A percentile compares a stretch with the other conserved stretches of the same genome.
phyloP scores from a whole-genome alignment of 2,329 filamentous ascomycete genomes.

The Claviceps citrina region DNA sequence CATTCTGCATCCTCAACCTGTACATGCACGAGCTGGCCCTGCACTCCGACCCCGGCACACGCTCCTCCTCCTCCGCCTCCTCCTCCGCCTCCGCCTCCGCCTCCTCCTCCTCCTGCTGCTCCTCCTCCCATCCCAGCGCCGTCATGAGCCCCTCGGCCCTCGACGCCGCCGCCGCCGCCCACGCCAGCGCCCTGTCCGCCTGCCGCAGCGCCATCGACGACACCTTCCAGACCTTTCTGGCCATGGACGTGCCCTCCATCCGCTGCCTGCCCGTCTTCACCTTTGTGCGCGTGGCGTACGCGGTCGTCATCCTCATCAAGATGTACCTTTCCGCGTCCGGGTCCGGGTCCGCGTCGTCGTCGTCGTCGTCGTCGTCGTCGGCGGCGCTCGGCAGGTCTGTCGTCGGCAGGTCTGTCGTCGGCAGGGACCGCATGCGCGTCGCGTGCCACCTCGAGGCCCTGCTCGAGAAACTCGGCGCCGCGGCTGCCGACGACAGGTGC shows the following conservation, averaged over 20 bases:
- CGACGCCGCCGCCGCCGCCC: slow-evolving; percentile 30
- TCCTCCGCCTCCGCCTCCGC: too few species aligned
- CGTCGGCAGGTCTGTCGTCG: slow-evolving; percentile 52
- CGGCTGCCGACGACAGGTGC: slow-evolving; percentile 47
- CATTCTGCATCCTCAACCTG: slow-evolving; percentile 49
- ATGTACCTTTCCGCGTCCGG: slow-evolving; percentile 55
- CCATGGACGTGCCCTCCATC: slow-evolving; percentile 41
- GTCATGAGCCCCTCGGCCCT: slow-evolving; percentile 24
- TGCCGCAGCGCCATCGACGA: slow-evolving; percentile 52
- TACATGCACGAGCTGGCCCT: slow-evolving; percentile 66
- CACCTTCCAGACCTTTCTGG: slow-evolving; percentile 49
- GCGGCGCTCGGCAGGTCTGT: slow-evolving; percentile 55
- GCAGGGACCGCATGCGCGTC: slow-evolving; percentile 50
- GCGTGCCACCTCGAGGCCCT: slow-evolving; percentile 53
- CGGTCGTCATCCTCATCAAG: slow-evolving; percentile 57
- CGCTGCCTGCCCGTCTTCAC: slow-evolving; percentile 54
- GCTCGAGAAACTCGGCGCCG: slow-evolving; percentile 49
- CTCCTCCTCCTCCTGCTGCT: slow-evolving; percentile 26
- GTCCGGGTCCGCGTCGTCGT: too few species aligned
- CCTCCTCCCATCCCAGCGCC: slow-evolving; percentile 22
- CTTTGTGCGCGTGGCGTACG: slow-evolving; percentile 57
- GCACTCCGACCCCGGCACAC: slow-evolving; percentile 39
- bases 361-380: too few species aligned
- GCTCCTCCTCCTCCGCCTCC: too few species aligned
- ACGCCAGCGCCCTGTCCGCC: slow-evolving; percentile 51